These are phyloP conservation scores for Paramecium tetraurelia DNA, from an alignment of 73 alveolate species.

Conservation along the genomic window DNA sequence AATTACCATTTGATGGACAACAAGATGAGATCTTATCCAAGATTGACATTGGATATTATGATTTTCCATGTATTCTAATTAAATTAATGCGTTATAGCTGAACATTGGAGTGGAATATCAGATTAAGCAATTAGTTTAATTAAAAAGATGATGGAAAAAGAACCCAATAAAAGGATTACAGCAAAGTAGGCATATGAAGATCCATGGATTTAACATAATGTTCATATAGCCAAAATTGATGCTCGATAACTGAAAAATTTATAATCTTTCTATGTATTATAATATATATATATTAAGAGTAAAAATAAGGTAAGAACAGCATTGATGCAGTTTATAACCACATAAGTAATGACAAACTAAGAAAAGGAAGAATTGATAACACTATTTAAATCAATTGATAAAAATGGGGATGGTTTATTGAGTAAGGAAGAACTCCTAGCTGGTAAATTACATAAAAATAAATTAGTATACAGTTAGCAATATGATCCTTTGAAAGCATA, in stretches of 20 bases:
- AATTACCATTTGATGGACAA: constrained; percentile 70
- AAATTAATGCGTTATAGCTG: background rate
- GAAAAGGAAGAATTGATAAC: constrained; percentile 50
- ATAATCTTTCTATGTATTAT: background rate
- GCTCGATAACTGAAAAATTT: constrained; percentile 30
- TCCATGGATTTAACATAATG: constrained; percentile 63
- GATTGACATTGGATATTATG: background rate
- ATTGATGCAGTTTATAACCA: constrained; percentile 44
- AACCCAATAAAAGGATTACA: constrained; percentile 53
- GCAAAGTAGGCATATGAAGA: constrained; percentile 61
- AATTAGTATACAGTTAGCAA: background rate
- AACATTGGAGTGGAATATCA: constrained; percentile 53
- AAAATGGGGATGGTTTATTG: constrained; percentile 54
- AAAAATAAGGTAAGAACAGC: constrained; percentile 57
- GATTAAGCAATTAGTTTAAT: constrained; percentile 51
- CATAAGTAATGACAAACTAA: constrained; percentile 34
- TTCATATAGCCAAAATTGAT: constrained; percentile 6
- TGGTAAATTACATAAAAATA: background rate
- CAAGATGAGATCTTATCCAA: background rate
- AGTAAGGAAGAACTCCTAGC: constrained; percentile 47
- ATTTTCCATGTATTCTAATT: background rate
- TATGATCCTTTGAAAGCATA: background rate
- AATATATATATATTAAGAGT: background rate
- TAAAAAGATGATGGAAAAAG: constrained; percentile 30
- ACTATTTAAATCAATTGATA: constrained; percentile 34